A percentile compares a stretch with the other conserved stretches of the same genome.
Conservation (phyloP, 306 rosid genomes). For the cucumber (Cucumis sativus) region DNA sequence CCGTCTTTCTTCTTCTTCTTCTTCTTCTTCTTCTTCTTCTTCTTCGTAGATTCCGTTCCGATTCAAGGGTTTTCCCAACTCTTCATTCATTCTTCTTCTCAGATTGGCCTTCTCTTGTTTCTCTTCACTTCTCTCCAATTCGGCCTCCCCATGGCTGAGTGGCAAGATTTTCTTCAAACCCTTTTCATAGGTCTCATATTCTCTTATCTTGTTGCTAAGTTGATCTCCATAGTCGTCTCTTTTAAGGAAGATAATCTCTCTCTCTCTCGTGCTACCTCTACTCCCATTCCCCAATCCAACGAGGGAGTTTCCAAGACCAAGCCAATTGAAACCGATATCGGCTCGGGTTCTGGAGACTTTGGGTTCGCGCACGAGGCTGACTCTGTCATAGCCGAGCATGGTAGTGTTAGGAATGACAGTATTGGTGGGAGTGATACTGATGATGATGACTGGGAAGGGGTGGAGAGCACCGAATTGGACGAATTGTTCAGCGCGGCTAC, state of each 20-base stretch:
- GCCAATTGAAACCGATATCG: not conserved
- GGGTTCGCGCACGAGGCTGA: conserved; percentile 32
- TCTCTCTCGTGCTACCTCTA: conserved; percentile 26
- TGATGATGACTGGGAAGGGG: conserved; percentile 98
- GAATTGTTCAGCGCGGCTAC: conserved; percentile 86
- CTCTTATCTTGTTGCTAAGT: conserved; percentile 91
- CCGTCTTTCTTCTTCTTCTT: too few relatives aligned
- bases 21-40: not conserved
- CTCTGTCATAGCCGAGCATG: conserved; percentile 81
- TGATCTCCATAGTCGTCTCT: conserved; percentile 69
- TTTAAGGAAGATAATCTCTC: conserved; percentile 77
- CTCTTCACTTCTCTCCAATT: not conserved
- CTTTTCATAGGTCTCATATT: conserved; percentile 72
- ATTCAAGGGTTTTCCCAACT: not conserved
- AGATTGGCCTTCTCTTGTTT: not conserved
- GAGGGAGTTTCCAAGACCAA: not conserved
- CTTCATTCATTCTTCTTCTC: not conserved
- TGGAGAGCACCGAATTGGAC: conserved; percentile 85
- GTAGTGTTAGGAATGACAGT: conserved; percentile 65
- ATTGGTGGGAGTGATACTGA: conserved; percentile 19
- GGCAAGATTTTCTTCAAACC: conserved; percentile 79
- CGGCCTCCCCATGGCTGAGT: conserved; percentile 45
- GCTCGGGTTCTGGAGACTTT: conserved; percentile 7
- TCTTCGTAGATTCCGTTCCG: not conserved
- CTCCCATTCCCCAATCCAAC: not conserved